Evolutionary conservation across 2,329 filamentous ascomycete genomes (phyloP), one percentile per base, ranked within the genome.

Genomic region (Aspergillus sp.): DNA sequence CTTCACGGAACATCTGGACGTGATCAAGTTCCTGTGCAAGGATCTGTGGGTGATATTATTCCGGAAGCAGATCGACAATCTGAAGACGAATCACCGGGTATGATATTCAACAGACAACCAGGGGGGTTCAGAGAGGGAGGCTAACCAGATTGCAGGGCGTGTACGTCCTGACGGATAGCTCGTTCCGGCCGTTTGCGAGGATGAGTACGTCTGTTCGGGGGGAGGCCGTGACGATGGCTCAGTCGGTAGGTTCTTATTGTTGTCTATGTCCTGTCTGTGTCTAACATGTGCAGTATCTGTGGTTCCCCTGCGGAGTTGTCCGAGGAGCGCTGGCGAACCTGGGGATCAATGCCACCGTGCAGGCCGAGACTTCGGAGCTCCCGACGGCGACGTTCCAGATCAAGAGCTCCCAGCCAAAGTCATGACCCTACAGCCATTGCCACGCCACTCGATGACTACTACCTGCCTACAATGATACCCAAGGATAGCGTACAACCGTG

Each of bases 1-100:
- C 30, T 93, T 95, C 55, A 84, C 81, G 40, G 86, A 94, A 49
- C 88, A 88, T 3, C 75, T 98, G 26, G 91, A 96, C 55, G 82
- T 88, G 30, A 98, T 98, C 58, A 98, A 98, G 60, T 96, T 98
- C 54, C 71, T 98, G 30, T 98, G 91, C 74, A 98, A 98, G 67
- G 91, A 98, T 59, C 71, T 98, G 27, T 98, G 91, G 91, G 86
- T 78, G 20, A 71, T 96, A 13, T 75, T 95, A 11, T 98, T 95
- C 61, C 75, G 84, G 56, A 98, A 98, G 64, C 93, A 96, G 60
- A 85, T 98, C 53, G 91, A 98, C 62, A 98, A 98, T 57, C 71
- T 98, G 29, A 98, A 98, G 65, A 98, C 91, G 6, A 98, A 98
- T 55, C 91, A 98, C 58, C 71, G 91, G 49, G 82, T 86, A 66